Evolutionary conservation across 768 basidiomycete species (phyloP).

Genomic region (Vishniacozyma victoriae): DNA sequence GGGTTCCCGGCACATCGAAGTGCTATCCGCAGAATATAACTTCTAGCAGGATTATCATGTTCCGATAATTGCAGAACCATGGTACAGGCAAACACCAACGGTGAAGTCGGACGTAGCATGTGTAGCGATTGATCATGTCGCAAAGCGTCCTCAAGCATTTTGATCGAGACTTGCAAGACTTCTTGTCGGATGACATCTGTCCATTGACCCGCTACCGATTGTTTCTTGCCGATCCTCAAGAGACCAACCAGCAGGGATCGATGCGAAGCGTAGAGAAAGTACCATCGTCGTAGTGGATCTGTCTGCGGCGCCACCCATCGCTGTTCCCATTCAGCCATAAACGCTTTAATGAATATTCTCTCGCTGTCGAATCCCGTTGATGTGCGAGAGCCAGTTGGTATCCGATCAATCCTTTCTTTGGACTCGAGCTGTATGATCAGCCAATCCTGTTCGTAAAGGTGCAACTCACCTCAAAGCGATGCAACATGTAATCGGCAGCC

Average conservation of each 20-base stretch:
- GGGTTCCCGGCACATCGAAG: slow-evolving; percentile 7
- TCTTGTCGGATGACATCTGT: slow-evolving; percentile 3
- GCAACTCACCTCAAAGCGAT: slow-evolving; percentile 9
- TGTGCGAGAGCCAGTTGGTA: not conserved
- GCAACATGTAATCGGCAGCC: slow-evolving; percentile 10
- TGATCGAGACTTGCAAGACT: slow-evolving; percentile 1
- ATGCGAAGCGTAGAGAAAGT: slow-evolving; percentile 2
- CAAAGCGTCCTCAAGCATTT: slow-evolving; percentile 2
- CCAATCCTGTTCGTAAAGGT: not conserved
- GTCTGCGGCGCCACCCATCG: slow-evolving; percentile 5
- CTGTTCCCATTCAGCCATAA: slow-evolving; percentile 1
- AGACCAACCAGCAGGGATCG: slow-evolving; percentile 6
- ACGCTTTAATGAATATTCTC: slow-evolving; percentile 6
- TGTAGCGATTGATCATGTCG: slow-evolving; percentile 7
- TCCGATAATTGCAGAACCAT: slow-evolving; percentile 3
- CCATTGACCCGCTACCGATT: slow-evolving; percentile 1
- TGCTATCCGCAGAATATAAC: slow-evolving; percentile 4
- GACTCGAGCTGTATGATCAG: slow-evolving; percentile 1
- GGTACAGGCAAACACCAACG: slow-evolving; percentile 4
- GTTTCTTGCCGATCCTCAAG: slow-evolving; percentile 5
- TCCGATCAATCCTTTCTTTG: slow-evolving; percentile 3
- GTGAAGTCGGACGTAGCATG: slow-evolving; percentile 8
- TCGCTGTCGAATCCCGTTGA: slow-evolving; percentile 5
- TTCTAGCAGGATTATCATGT: slow-evolving; percentile 1
- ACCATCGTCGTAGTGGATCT: slow-evolving; percentile 7